Conservation (phyloP, 495 filamentous ascomycete genomes). For the Penicillium samsonianum region DNA sequence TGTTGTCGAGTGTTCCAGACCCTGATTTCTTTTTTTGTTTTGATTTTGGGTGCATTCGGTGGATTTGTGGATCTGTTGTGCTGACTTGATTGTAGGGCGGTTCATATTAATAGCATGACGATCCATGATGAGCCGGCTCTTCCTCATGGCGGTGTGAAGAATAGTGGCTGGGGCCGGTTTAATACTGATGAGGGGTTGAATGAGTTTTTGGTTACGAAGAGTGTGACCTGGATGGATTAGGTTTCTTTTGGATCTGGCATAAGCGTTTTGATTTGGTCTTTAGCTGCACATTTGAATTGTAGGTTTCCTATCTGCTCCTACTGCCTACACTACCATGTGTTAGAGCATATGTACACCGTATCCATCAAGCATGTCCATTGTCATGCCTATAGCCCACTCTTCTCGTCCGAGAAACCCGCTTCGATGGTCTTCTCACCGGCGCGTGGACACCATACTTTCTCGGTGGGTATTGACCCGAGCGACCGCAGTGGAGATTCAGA, state of each 20-base stretch:
- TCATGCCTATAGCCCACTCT: background rate
- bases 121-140: slow-evolving; percentile 79
- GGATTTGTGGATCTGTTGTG: background rate
- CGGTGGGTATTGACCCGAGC: slow-evolving; percentile 24
- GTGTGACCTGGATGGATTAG: slow-evolving; percentile 67
- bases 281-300: background rate
- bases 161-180: slow-evolving; percentile 75
- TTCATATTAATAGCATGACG: slow-evolving; percentile 88
- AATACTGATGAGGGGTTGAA: slow-evolving; percentile 56
- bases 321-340: background rate
- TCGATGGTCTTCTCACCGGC: too few relatives aligned
- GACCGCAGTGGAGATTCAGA: background rate
- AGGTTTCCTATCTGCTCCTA: background rate
- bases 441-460: slow-evolving; percentile 2
- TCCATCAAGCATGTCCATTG: background rate
- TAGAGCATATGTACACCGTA: too few relatives aligned
- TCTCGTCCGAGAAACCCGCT: slow-evolving; percentile 9
- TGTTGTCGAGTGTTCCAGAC: slow-evolving; percentile 10
- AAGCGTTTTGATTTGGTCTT: background rate
- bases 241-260: background rate
- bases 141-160: slow-evolving; percentile 84
- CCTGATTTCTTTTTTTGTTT: background rate
- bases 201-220: slow-evolving; percentile 83
- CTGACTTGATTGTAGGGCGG: slow-evolving; percentile 46
- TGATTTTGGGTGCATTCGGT: background rate